Percentiles rank a stretch among this genome's conserved stretches.
These are phyloP conservation scores for Parastagonospora avenae DNA, from an alignment of 2,329 filamentous ascomycete genomes.

Conservation along the genomic window DNA sequence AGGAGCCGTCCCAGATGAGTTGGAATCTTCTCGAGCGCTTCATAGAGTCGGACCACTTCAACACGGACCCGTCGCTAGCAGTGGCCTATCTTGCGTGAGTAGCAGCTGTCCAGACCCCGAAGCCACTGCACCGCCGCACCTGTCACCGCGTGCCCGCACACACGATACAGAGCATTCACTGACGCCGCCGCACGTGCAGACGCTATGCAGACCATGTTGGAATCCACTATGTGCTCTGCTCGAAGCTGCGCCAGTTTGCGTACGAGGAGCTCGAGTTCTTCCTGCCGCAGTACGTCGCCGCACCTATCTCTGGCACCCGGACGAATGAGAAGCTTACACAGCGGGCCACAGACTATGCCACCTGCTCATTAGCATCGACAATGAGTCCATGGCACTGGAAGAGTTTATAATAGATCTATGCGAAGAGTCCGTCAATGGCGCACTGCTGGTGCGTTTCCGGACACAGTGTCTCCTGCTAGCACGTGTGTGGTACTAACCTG, in stretches of 20 bases:
- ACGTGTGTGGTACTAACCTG: constrained; percentile 24
- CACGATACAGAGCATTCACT: background rate
- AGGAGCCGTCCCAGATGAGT: constrained; percentile 54
- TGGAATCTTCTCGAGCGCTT: constrained; percentile 90
- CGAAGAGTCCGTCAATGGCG: constrained; percentile 84
- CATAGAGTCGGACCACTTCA: constrained; percentile 93
- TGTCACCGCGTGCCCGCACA: constrained; percentile 9
- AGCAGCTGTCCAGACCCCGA: constrained; percentile 17
- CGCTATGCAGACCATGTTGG: constrained; percentile 89
- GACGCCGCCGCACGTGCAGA: constrained; percentile 50
- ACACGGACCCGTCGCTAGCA: constrained; percentile 85
- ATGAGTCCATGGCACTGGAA: constrained; percentile 89
- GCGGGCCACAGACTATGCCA: constrained; percentile 66
- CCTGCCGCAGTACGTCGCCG: constrained; percentile 63
- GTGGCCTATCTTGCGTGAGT: constrained; percentile 88
- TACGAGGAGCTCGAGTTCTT: constrained; percentile 95
- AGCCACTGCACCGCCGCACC: constrained; percentile 29
- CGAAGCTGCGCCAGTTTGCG: constrained; percentile 84
- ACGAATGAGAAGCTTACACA: constrained; percentile 48
- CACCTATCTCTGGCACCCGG: constrained; percentile 12
- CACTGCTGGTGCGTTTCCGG: constrained; percentile 69
- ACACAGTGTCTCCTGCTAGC: constrained; percentile 27
- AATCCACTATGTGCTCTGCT: constrained; percentile 87
- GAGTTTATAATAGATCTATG: constrained; percentile 86
- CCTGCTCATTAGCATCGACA: constrained; percentile 84